These are phyloP conservation scores for Avena sativa DNA, from an alignment of 176 grass and related monocot genomes.

Conservation along the genomic window DNA sequence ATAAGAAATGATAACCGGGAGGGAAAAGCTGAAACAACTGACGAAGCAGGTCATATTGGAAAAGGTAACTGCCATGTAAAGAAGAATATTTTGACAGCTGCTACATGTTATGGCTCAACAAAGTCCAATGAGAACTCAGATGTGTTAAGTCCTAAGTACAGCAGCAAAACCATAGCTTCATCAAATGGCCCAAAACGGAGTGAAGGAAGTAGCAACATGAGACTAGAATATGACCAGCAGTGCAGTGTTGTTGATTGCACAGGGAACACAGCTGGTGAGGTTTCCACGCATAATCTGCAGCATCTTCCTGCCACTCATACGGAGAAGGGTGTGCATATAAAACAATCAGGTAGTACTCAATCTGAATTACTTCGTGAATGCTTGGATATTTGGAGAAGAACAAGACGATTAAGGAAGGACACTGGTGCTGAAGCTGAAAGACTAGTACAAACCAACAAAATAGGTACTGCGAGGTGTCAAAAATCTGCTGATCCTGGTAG, in stretches of 20 bases:
- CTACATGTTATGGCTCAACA: slow-evolving; percentile 27
- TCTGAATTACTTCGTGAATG: slow-evolving; percentile 43
- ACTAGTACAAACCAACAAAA: not conserved
- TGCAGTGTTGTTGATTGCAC: slow-evolving; percentile 17
- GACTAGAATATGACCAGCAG: slow-evolving; percentile 34
- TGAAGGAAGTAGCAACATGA: slow-evolving; percentile 35
- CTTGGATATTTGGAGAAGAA: slow-evolving; percentile 43
- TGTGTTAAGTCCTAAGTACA: slow-evolving; percentile 28
- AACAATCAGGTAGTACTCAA: slow-evolving; percentile 25
- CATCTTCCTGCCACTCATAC: slow-evolving; percentile 15
- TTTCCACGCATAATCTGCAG: not conserved
- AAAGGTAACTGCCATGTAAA: slow-evolving; percentile 18
- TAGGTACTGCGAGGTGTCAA: not conserved
- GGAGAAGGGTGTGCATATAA: not conserved
- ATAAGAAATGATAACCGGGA: slow-evolving; percentile 29
- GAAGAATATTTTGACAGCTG: slow-evolving; percentile 24
- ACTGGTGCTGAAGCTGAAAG: slow-evolving; percentile 33
- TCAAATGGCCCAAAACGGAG: slow-evolving; percentile 18
- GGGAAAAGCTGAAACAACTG: not conserved
- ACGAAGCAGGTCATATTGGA: slow-evolving; percentile 31
- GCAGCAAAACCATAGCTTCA: slow-evolving; percentile 43
- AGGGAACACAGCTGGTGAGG: not conserved
- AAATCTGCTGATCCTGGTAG: slow-evolving; percentile 1
- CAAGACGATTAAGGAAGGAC: slow-evolving; percentile 38
- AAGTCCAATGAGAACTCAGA: slow-evolving; percentile 36